These are phyloP conservation scores for Croton laevigatus DNA, from an alignment of 441 rosid genomes.

Conservation along the genomic window DNA sequence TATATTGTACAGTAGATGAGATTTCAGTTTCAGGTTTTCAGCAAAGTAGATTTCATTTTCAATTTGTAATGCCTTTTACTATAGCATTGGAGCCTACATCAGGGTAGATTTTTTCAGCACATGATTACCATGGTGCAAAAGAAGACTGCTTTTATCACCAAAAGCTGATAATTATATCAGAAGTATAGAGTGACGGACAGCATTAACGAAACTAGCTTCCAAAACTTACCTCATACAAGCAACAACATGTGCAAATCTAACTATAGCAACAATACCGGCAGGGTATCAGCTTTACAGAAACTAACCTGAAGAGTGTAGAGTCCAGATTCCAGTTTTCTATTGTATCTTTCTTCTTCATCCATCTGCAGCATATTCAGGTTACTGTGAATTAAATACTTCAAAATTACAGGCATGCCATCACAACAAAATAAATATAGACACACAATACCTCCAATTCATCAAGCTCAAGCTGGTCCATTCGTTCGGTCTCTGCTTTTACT, in stretches of 20 bases:
- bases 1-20: background rate
- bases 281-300: constrained; percentile 1
- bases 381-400: constrained; percentile 10
- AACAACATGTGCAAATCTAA: constrained; percentile 6
- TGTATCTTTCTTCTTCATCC: constrained; percentile 92
- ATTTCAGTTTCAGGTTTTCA: background rate
- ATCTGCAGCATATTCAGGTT: constrained; percentile 44
- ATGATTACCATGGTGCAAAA: background rate
- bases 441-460: constrained; percentile 82
- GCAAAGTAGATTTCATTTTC: background rate
- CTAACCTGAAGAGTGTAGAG: constrained; percentile 94
- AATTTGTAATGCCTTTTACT: background rate
- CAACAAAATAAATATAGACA: constrained; percentile 2
- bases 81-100: background rate
- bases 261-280: background rate
- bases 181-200: background rate
- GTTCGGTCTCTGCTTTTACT: constrained; percentile 72
- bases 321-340: constrained; percentile 83
- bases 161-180: background rate
- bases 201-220: background rate
- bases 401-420: background rate
- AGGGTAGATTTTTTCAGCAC: background rate
- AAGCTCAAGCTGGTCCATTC: constrained; percentile 64
- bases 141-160: background rate
- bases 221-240: background rate